Base-by-base conservation (phyloP, 2,329 filamentous ascomycete species). In the Verticillium dahliae region DNA sequence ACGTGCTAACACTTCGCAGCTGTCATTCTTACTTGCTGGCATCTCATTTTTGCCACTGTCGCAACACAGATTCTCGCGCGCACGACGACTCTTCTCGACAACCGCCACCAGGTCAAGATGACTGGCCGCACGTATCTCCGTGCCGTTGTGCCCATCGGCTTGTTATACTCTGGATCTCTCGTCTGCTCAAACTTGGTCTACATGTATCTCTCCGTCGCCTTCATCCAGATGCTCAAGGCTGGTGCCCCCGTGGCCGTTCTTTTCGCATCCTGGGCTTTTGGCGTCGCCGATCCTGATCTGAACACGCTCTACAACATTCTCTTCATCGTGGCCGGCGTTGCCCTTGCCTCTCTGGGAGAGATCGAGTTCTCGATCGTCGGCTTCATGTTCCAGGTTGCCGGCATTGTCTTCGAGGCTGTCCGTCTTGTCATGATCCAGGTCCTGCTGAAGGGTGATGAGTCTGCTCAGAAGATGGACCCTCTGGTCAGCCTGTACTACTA, bases 401-500 rank as follows among this genome's bases (percentile, higher is more conserved):
- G 90, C 66, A 90, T 93, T 67, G 73, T 89, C 58, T 94, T 93
- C 71, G 91, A 96, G 78, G 90, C 91, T 55, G 82, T 90, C 64
- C 88, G 91, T 63, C 80, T 95, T 65, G 88, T 92, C 76, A 91
- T 96, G 90, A 90, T 95, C 62, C 89, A 96, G 77, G 86, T 89
- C 63, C 81, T 96, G 68, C 85, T 96, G 59, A 90, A 87, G 71
- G 87, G 83, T 38, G 83, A 89, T 58, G 90, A 92, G 55, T 52
- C 41, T 33, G 58, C 58, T n/a, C 74, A 90, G 78, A 91, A 91
- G 80, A 95, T 96, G 91, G 90, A 95, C 71, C 91, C 91, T 39
- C 83, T 96, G 39, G 91, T 95, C 64, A 91, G 90, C 37, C 83
- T 96, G 27, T 96, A 96, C 82, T 96, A 96, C 80, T 96, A 91